Base-by-base conservation (phyloP, 441 rosid genomes). In the Gossypium lobatum region DNA sequence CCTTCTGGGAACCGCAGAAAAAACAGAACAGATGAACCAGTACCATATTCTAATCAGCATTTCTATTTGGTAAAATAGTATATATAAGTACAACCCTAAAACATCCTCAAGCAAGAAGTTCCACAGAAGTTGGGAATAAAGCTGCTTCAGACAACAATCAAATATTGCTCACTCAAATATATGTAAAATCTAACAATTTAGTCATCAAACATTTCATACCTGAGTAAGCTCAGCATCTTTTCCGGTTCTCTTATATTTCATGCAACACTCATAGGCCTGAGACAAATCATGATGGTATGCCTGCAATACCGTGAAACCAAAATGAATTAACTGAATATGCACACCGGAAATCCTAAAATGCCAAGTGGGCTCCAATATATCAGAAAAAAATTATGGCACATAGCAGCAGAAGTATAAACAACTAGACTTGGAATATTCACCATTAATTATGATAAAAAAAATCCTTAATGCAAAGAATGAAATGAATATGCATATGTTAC, bases 221-320 rank as follows among this genome's bases (percentile, higher is more conserved):
- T 94, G 97, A 64, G 97, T 92, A 79, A 94, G 99, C 85, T 94
- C 99, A 63, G 97, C 95, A 83, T 96, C 99, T 84, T 90, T 93
- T 62, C 92, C 92, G 37, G 96, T 96, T 86, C 85, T 89, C 81
- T 85, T 92, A 80, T 94, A 96, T 67, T 91, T 91, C 91, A 78
- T 83, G 85, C 99, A 96, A 71, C 98, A 91, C 21, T 94, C 98
- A 82, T 90, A 84, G 63, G 98, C 99, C 83, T 96, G 98, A 46
- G 90, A 80, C 83, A 96, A 83, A 85, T 96, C 99, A 63, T 82
- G 95, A 73, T 82, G 96, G 85, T 92, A 93, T 72, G 98, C 97
- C 99, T 96, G 89, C 76, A 87, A 64, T 4, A 21, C 17, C 13
- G 20, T 46, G 75, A 77, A 28, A 53, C 10, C 28, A 42, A 6